These are phyloP conservation scores for Mycena sp. DNA, from an alignment of 1,284 basidiomycete species.

Conservation along the genomic window DNA sequence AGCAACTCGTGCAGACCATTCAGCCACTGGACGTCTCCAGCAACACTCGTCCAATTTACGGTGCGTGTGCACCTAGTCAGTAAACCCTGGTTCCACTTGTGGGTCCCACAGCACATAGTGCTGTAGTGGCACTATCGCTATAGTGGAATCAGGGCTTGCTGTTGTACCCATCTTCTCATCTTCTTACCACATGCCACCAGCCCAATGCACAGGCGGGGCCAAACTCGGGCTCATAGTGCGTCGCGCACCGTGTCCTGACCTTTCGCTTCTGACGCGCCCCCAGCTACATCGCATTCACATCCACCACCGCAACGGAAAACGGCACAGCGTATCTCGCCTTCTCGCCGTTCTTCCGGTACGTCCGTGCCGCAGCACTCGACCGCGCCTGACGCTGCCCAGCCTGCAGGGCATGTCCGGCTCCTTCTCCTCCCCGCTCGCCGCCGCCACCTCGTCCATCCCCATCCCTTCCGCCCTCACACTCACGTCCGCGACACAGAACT, in stretches of 20 bases:
- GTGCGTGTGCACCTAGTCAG: slow-evolving; percentile 48
- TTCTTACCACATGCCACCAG: slow-evolving; percentile 35
- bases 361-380: slow-evolving; percentile 6
- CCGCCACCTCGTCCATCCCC: slow-evolving; percentile 57
- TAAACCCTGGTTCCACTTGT: neutral
- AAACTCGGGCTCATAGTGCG: slow-evolving; percentile 62
- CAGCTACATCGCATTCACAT: slow-evolving; percentile 71
- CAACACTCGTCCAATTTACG: slow-evolving; percentile 61
- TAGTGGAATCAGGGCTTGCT: too few relatives aligned
- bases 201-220: slow-evolving; percentile 61
- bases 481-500: slow-evolving; percentile 34
- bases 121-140: too few relatives aligned
- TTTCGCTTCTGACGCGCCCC: slow-evolving; percentile 1
- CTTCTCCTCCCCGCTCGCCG: slow-evolving; percentile 55
- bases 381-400: slow-evolving; percentile 40
- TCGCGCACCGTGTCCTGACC: slow-evolving; percentile 18
- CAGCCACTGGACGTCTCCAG: slow-evolving; percentile 62
- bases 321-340: slow-evolving; percentile 53
- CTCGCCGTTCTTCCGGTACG: slow-evolving; percentile 66
- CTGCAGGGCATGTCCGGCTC: slow-evolving; percentile 68
- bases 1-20: slow-evolving; percentile 64
- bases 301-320: slow-evolving; percentile 45
- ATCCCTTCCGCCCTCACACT: slow-evolving; percentile 53
- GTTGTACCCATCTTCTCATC: too few relatives aligned
- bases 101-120: too few relatives aligned